These are phyloP conservation scores for Malassezia sympodialis DNA, from an alignment of 1,284 basidiomycete species.

Conservation along the genomic window DNA sequence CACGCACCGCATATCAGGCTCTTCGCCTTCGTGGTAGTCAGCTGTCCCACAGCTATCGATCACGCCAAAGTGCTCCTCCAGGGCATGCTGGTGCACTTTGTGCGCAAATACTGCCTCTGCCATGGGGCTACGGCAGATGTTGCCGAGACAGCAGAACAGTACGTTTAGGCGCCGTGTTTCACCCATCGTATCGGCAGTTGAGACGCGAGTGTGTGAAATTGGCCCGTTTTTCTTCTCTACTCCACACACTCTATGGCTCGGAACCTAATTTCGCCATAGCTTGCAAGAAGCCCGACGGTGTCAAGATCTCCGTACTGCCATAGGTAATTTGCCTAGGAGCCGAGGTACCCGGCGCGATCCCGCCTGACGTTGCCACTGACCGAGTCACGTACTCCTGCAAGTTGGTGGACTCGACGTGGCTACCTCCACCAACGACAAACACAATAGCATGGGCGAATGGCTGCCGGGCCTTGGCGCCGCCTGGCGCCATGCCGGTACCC, in stretches of 20 bases:
- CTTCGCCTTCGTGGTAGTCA: constrained; percentile 38
- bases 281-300: constrained; percentile 72
- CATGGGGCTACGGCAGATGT: constrained; percentile 44
- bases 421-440: constrained; percentile 91
- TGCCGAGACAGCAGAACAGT: constrained; percentile 42
- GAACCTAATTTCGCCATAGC: constrained; percentile 51
- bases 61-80: constrained; percentile 24
- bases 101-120: constrained; percentile 39
- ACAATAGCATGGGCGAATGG: constrained; percentile 79
- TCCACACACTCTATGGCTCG: neutral
- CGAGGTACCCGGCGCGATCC: constrained; percentile 40
- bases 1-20: constrained; percentile 32
- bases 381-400: constrained; percentile 51
- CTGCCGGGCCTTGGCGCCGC: constrained; percentile 39
- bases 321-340: constrained; percentile 62
- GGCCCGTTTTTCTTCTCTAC: neutral
- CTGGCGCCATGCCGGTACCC: constrained; percentile 13
- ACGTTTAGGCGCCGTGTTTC: constrained; percentile 22
- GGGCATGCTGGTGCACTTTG: constrained; percentile 19
- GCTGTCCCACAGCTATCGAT: constrained; percentile 42
- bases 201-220: neutral
- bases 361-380: constrained; percentile 17
- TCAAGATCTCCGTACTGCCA: constrained; percentile 88
- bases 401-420: constrained; percentile 95
- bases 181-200: neutral